Conservation (phyloP, 495 filamentous ascomycete species). For the Penicillium malachiteum region DNA sequence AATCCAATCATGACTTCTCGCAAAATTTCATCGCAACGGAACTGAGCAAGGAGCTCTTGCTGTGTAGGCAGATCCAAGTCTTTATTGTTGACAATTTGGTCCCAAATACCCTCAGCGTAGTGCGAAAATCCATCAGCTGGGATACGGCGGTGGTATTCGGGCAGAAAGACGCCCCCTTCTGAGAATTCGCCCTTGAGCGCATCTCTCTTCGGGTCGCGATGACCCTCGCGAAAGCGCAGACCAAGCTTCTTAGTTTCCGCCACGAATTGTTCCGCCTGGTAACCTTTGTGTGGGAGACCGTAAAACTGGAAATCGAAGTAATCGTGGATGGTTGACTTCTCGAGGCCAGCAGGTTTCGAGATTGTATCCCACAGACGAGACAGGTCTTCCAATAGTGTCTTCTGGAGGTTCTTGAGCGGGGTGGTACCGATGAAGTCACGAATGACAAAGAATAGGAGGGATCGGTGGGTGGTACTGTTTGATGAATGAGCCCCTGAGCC, state of each 20-base stretch:
- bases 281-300: slow-evolving; percentile 91
- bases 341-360: slow-evolving; percentile 84
- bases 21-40: slow-evolving; percentile 94
- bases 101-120: slow-evolving; percentile 93
- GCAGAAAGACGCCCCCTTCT: slow-evolving; percentile 78
- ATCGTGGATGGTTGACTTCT: slow-evolving; percentile 85
- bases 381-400: slow-evolving; percentile 87
- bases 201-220: slow-evolving; percentile 59
- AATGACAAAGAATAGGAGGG: slow-evolving; percentile 97
- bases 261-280: slow-evolving; percentile 91
- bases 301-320: slow-evolving; percentile 99
- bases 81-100: slow-evolving; percentile 98
- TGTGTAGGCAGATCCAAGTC: slow-evolving; percentile 95
- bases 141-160: slow-evolving; percentile 93
- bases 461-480: slow-evolving; percentile 77
- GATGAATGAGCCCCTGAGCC: slow-evolving; percentile 22
- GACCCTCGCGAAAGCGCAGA: slow-evolving; percentile 76
- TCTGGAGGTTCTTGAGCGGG: slow-evolving; percentile 80
- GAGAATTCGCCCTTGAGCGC: slow-evolving; percentile 63
- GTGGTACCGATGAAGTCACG: slow-evolving; percentile 93
- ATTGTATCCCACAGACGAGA: slow-evolving; percentile 87
- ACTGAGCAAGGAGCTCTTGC: slow-evolving; percentile 94
- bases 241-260: slow-evolving; percentile 76
- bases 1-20: slow-evolving; percentile 82
- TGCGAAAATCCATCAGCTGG: slow-evolving; percentile 92